Base-by-base conservation (phyloP, 139 green algal species). In the Haematococcus sp. region DNA sequence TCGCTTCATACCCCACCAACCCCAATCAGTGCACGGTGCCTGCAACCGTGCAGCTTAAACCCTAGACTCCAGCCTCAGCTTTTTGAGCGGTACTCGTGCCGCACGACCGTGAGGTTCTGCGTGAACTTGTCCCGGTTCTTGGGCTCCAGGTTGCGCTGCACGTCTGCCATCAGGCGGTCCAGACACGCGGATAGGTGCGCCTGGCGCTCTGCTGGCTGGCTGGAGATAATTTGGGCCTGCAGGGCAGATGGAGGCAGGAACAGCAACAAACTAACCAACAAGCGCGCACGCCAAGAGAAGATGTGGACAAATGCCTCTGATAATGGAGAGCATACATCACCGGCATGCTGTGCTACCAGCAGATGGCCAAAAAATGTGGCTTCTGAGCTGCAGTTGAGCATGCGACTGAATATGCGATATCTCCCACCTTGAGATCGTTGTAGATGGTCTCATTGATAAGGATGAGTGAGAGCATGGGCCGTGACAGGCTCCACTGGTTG, bases 51-150 rank as follows among this genome's bases (percentile, higher is more conserved):
- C n/a, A n/a, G n/a, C n/a, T n/a, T n/a, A n/a, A n/a, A 11, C 11
- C 40, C 40, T 19, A 19, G 40, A 7, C 7, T 11, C 7, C 40
- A 19, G 40, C 40, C 40, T 49, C 40, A 49, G 40, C 40, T 49
- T 11, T 92, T 93, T 55, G 74, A 77, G 9, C 91, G 74, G 79
- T 96, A 97, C 35, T 98, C 94, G 58, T 98, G 94, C 31, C 94
- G 75, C 35, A 97, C 91, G 17, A 96, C 84, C 16, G 94, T 98
- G 33, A 98, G 77, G 76, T 97, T 98, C 83, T 98, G 95, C 43
- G 95, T 98, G 88, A 99, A 98, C 82, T 94, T 97, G 88, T 99
- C 95, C 3, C 93, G 78, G 83, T 99, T 99, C 83, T 97, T 97
- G 27, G 92, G 78, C 70, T 98, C 95, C 46, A 99, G 83, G 44